Evolutionary conservation across 805 yeast genomes (phyloP).

Genomic region (Nakazawaea siamensis): DNA sequence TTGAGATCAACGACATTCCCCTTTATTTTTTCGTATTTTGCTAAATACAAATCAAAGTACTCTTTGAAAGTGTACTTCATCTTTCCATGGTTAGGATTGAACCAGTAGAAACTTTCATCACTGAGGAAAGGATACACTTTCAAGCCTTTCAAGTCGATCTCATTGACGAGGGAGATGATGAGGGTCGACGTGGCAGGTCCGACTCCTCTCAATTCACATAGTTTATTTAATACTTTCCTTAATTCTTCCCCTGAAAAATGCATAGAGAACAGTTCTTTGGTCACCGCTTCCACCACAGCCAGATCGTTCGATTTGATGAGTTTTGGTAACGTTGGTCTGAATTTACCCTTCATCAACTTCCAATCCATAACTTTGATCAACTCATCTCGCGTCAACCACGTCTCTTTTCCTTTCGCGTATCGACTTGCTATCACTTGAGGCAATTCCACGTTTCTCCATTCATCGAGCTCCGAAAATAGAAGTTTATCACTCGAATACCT

Average conservation of each 20-base stretch:
- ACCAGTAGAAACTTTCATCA: constrained; percentile 35
- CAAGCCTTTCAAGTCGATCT: background rate
- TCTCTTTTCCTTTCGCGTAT: constrained; percentile 10
- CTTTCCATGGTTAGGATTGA: constrained; percentile 21
- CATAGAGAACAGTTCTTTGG: constrained; percentile 21
- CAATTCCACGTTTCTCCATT: constrained; percentile 26
- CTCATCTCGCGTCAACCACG: constrained; percentile 31
- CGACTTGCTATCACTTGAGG: constrained; percentile 23
- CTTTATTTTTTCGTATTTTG: constrained; percentile 7
- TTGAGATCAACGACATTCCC: constrained; percentile 5
- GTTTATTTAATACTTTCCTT: constrained; percentile 20
- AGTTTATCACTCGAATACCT: constrained; percentile 12
- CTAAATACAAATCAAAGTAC: constrained; percentile 28
- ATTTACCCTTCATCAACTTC: constrained; percentile 37
- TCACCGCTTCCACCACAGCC: constrained; percentile 20
- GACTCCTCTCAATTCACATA: constrained; percentile 33
- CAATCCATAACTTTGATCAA: constrained; percentile 36
- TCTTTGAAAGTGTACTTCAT: constrained; percentile 35
- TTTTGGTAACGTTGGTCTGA: constrained; percentile 34
- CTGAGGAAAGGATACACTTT: constrained; percentile 37
- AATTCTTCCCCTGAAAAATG: constrained; percentile 10
- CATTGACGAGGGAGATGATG: constrained; percentile 24
- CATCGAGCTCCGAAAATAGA: constrained; percentile 27
- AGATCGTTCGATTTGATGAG: constrained; percentile 29
- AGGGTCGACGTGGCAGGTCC: constrained; percentile 46